Evolutionary conservation across 805 yeast genomes (phyloP), one percentile per base, ranked within the genome.

Genomic region (Candida vaughaniae): DNA sequence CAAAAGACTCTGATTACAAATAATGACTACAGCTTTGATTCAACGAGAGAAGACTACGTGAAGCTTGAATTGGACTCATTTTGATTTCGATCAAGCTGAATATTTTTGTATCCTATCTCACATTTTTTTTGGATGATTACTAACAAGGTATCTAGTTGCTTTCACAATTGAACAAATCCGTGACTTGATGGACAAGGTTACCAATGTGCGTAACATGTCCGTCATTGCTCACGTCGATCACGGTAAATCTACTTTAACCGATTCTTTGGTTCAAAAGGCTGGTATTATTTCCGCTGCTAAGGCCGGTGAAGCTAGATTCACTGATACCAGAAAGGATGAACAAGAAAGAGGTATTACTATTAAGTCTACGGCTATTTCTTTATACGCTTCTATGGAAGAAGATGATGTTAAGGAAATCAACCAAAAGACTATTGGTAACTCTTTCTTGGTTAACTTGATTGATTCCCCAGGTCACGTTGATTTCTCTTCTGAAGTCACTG

Each of bases 391-490:
- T 69, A 80, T 89, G 84, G 58, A 63, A 40, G 95, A 85, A 40
- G 95, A 85, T 38, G 95, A 88, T 64, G 81, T 77, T 52, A 85
- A 84, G 71, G 87, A 81, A 58, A 91, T 93, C 78, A 77, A 82
- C 72, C 98, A 93, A 78, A 81, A 85, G 75, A 82, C 93, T 52
- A 84, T 69, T 15, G 98, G 98, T 73, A 85, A 78, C 83, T 82
- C 83, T 69, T 91, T 91, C 83, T 85, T 91, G 77, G 82, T 91
- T 59, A 91, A 91, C 88, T 82, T 91, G 82, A 91, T 91, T 62
- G 99, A 91, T 75, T 93, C 99, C 58, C 99, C 99, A 76, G 99
- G 99, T 86, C 99, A 91, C 97, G 98, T 91, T 82, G 99, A 91
- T 78, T 91, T 91, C 90, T 89, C 97, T 51, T 93, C 98, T 57